phyloP scores from a whole-genome alignment of 148 eudicot species.

The Silene latifolia region DNA sequence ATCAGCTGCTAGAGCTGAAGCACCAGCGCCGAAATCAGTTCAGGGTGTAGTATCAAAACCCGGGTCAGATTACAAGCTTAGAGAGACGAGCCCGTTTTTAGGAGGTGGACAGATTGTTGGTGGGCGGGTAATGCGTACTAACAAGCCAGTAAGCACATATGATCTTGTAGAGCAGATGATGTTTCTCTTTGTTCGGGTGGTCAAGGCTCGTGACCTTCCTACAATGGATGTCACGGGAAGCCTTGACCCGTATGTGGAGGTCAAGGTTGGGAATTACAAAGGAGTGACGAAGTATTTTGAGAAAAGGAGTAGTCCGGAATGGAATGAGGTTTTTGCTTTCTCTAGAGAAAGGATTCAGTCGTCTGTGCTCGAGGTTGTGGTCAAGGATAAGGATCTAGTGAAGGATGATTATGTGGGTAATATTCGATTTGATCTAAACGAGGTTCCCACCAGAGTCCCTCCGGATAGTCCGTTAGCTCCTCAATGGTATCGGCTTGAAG shows the following conservation, averaged over 20 bases:
- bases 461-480: conserved; percentile 94
- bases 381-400: conserved; percentile 72
- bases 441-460: conserved; percentile 68
- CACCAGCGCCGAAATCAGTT: conserved; percentile 34
- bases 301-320: conserved; percentile 61
- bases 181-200: conserved; percentile 79
- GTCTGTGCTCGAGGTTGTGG: conserved; percentile 51
- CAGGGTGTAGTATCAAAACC: conserved; percentile 36
- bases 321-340: conserved; percentile 85
- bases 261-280: conserved; percentile 74
- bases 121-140: conserved; percentile 53
- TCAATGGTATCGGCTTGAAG: conserved; percentile 74
- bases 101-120: conserved; percentile 76
- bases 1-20: conserved; percentile 28
- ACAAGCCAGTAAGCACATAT: conserved; percentile 50
- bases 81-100: conserved; percentile 77
- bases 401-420: conserved; percentile 80
- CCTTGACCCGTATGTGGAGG: conserved; percentile 89
- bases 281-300: conserved; percentile 64
- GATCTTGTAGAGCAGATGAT: conserved; percentile 86
- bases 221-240: conserved; percentile 68
- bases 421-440: conserved; percentile 52
- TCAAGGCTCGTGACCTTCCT: conserved; percentile 74
- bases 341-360: conserved; percentile 65
- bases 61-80: conserved; percentile 51